phyloP scores from a whole-genome alignment of 2,329 filamentous ascomycete genomes.

The Chaetomium globosum region DNA sequence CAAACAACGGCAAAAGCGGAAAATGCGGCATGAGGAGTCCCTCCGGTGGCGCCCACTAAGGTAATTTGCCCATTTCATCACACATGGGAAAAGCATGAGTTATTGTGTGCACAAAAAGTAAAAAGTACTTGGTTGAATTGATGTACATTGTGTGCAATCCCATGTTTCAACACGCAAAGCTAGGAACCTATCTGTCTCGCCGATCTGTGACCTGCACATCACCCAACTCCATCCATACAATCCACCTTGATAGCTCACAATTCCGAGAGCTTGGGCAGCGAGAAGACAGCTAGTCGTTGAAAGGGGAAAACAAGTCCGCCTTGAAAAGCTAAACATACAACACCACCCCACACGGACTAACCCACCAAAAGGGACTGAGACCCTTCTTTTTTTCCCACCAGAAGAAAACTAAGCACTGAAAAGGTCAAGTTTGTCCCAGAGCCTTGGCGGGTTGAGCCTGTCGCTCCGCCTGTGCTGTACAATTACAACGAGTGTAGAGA shows the following conservation, averaged over 20 bases:
- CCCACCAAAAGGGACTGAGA: neutral
- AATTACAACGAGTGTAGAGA: slow-evolving; percentile 27
- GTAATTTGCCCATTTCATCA: neutral
- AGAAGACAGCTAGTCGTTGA: slow-evolving; percentile 8
- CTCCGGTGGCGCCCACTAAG: neutral
- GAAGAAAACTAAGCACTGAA: neutral
- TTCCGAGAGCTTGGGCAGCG: neutral
- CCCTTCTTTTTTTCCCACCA: neutral
- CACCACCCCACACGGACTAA: neutral
- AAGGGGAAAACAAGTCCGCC: neutral
- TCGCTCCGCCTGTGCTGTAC: slow-evolving; percentile 20
- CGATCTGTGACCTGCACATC: slow-evolving; percentile 16
- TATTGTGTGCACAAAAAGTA: neutral
- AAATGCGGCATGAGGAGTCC: neutral
- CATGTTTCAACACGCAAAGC: neutral
- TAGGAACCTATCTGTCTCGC: neutral
- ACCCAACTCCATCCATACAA: neutral
- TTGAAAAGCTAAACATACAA: neutral
- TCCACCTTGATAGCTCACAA: slow-evolving; percentile 1
- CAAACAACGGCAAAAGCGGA: neutral
- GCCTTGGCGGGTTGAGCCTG: slow-evolving; percentile 22
- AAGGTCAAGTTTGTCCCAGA: slow-evolving; percentile 18
- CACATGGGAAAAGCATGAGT: neutral
- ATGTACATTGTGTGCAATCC: neutral
- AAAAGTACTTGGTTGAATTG: neutral